phyloP scores from a whole-genome alignment of 129 eudicot genomes.

The Calendula officinalis region DNA sequence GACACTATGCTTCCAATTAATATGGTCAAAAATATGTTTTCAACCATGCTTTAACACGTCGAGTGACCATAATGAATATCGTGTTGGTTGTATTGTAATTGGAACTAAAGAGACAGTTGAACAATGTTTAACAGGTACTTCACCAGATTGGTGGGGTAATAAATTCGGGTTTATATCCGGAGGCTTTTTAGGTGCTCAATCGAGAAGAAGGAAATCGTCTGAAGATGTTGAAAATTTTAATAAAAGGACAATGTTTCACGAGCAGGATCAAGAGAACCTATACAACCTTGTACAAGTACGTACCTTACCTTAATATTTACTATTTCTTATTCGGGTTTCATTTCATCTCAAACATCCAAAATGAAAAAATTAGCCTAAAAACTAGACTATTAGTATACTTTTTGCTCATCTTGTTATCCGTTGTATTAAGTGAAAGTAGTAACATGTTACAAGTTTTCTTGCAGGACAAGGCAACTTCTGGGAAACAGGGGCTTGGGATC shows the following conservation, averaged over 20 bases:
- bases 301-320: neutral
- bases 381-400: no score
- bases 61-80: neutral
- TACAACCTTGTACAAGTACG: constrained; percentile 88
- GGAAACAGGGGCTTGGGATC: constrained; percentile 92
- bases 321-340: neutral
- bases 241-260: constrained; percentile 63
- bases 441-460: constrained; percentile 2
- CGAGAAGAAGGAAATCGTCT: constrained; percentile 50
- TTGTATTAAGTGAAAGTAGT: neutral
- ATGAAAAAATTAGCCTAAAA: no score
- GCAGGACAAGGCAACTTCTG: constrained; percentile 86
- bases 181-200: constrained; percentile 79
- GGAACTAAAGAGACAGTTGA: constrained; percentile 2
- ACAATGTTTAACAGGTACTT: constrained; percentile 26
- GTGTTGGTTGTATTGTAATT: neutral
- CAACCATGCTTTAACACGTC: neutral
- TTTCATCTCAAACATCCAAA: no score
- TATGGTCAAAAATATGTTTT: neutral
- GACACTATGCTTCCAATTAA: no score
- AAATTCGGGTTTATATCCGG: constrained; percentile 79
- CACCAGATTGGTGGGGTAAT: constrained; percentile 93
- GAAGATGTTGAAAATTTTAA: constrained; percentile 27
- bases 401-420: neutral
- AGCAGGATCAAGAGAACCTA: constrained; percentile 91